phyloP scores from a whole-genome alignment of 139 green algal genomes.

The Marvania coccoides region DNA sequence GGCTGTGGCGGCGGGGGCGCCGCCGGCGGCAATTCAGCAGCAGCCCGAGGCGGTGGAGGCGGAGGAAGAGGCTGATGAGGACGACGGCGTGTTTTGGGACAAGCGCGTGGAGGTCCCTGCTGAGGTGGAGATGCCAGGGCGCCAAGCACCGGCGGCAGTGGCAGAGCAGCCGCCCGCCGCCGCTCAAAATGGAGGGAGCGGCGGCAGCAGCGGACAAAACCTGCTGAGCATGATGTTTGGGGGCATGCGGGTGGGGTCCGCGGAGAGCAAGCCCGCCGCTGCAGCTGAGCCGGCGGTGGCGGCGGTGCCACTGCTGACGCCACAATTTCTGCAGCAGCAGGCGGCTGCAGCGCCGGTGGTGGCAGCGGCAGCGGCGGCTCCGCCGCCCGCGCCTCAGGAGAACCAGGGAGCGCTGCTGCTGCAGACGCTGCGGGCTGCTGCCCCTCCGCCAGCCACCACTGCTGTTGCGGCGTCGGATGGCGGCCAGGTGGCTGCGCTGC shows the following conservation, averaged over 20 bases:
- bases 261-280: background rate
- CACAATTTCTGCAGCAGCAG: slow-evolving; percentile 30
- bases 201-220: background rate
- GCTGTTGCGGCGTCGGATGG: slow-evolving; percentile 1
- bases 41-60: background rate
- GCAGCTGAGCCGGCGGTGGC: slow-evolving; percentile 1
- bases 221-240: slow-evolving; percentile 16
- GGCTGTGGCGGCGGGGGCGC: background rate
- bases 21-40: background rate
- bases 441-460: background rate
- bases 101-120: slow-evolving; percentile 29
- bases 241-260: background rate
- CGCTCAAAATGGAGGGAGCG: background rate
- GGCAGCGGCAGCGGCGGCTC: background rate
- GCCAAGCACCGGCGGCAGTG: background rate
- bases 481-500: slow-evolving; percentile 9
- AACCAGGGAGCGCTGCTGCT: background rate
- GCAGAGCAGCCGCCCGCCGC: background rate
- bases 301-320: slow-evolving; percentile 29
- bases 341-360: background rate
- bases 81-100: slow-evolving; percentile 42
- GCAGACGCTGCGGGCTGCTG: background rate
- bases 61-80: background rate
- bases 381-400: background rate
- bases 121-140: background rate